phyloP scores from a whole-genome alignment of 2,329 filamentous ascomycete species.

The Pseudocercospora cruenta region DNA sequence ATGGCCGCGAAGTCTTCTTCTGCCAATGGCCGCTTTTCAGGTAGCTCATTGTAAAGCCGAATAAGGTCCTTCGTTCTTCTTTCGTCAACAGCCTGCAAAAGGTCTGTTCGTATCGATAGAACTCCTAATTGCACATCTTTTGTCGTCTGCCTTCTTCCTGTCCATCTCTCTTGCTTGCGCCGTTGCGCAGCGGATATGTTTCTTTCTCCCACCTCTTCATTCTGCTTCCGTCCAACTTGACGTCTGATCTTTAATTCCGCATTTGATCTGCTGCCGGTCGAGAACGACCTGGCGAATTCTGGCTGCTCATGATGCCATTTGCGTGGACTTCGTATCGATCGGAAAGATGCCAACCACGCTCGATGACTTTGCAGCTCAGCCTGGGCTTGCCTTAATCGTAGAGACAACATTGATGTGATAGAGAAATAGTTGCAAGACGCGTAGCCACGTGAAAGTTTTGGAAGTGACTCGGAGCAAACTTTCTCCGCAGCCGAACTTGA shows the following conservation, averaged over 20 bases:
- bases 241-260: background rate
- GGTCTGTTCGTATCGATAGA: conserved; percentile 18
- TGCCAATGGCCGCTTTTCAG: conserved; percentile 22
- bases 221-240: background rate
- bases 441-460: background rate
- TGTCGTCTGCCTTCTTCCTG: conserved; percentile 3
- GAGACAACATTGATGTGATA: conserved; percentile 1
- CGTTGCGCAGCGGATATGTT: conserved; percentile 15
- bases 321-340: background rate
- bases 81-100: conserved; percentile 28
- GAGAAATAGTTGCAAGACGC: background rate
- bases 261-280: background rate
- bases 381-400: background rate
- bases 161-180: conserved; percentile 22
- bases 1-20: conserved; percentile 19
- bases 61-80: conserved; percentile 26
- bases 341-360: background rate
- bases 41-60: conserved; percentile 24
- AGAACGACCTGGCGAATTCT: background rate
- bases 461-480: background rate
- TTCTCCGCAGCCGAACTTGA: background rate
- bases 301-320: background rate
- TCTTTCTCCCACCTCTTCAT: background rate
- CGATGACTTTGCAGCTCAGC: background rate
- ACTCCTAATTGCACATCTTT: conserved; percentile 13